These are phyloP conservation scores for Tylopilus sp. DNA, from an alignment of 768 basidiomycete genomes.

Conservation along the genomic window DNA sequence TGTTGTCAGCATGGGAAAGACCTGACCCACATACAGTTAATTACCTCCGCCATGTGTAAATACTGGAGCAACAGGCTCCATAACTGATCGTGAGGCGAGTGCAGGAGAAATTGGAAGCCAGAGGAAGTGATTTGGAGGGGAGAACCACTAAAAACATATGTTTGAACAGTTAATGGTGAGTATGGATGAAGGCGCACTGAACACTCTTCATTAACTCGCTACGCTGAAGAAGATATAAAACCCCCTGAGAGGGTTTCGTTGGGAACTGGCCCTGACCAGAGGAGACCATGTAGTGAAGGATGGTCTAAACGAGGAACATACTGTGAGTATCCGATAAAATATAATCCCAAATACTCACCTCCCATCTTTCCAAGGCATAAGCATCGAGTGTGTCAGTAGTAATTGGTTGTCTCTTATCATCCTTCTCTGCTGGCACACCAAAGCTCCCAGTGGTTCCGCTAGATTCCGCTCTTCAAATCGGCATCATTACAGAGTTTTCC, in stretches of 20 bases:
- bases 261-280: constrained; percentile 78
- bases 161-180: not conserved
- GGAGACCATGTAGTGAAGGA: constrained; percentile 97
- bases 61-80: constrained; percentile 95
- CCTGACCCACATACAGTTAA: not conserved
- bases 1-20: constrained; percentile 10
- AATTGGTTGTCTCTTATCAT: constrained; percentile 54
- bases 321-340: not conserved
- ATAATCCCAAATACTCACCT: constrained; percentile 46
- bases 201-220: constrained; percentile 82
- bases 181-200: constrained; percentile 44
- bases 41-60: constrained; percentile 79
- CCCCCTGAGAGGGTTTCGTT: constrained; percentile 74
- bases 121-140: constrained; percentile 82
- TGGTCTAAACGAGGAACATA: constrained; percentile 53
- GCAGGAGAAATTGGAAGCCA: constrained; percentile 95
- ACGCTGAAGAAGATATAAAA: constrained; percentile 76
- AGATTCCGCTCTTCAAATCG: constrained; percentile 6
- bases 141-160: constrained; percentile 40
- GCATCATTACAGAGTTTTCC: constrained; percentile 1
- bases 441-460: constrained; percentile 82
- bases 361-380: constrained; percentile 87
- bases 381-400: constrained; percentile 65
- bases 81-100: constrained; percentile 90
- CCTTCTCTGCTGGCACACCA: constrained; percentile 68